These are phyloP conservation scores for Penicillium maclennaniae DNA, from an alignment of 495 filamentous ascomycete genomes.

Conservation along the genomic window DNA sequence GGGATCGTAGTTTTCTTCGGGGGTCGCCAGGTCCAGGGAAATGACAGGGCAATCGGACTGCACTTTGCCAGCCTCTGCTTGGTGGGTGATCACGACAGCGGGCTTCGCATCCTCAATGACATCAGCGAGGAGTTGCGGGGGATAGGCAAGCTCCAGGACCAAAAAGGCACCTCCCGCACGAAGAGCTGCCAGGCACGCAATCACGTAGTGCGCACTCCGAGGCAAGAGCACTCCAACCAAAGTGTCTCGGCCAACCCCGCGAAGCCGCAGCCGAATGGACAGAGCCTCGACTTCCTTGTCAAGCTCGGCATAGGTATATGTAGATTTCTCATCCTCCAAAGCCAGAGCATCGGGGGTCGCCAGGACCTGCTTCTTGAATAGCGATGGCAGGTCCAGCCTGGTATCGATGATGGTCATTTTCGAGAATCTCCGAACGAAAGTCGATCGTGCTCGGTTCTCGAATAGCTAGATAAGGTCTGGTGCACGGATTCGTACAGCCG, in stretches of 20 bases:
- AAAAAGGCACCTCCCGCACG: constrained; percentile 68
- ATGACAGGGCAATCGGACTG: constrained; percentile 52
- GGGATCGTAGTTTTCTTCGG: constrained; percentile 33
- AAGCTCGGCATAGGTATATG: constrained; percentile 59
- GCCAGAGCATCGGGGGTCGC: constrained; percentile 57
- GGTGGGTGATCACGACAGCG: constrained; percentile 56
- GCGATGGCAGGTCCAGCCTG: constrained; percentile 57
- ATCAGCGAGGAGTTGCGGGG: constrained; percentile 58
- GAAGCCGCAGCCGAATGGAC: constrained; percentile 48
- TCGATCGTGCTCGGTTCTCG: not conserved
- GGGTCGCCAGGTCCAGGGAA: constrained; percentile 46
- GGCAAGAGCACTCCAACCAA: constrained; percentile 64
- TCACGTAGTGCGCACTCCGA: constrained; percentile 65
- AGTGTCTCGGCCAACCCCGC: constrained; percentile 58
- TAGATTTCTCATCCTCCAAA: constrained; percentile 53
- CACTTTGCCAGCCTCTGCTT: constrained; percentile 52
- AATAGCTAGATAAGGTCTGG: not conserved
- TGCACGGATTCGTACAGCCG: not conserved
- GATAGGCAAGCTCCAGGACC: constrained; percentile 66
- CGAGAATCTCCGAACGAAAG: not conserved
- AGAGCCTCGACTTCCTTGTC: constrained; percentile 53
- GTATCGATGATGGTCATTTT: constrained; percentile 56
- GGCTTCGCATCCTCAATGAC: constrained; percentile 64
- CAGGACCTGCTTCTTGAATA: constrained; percentile 55
- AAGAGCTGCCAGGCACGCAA: constrained; percentile 63